A percentile compares a stretch with the other conserved stretches of the same genome.
phyloP scores from a whole-genome alignment of 371 early-diverging fungal genomes.

The Rhizopus microsporus region DNA sequence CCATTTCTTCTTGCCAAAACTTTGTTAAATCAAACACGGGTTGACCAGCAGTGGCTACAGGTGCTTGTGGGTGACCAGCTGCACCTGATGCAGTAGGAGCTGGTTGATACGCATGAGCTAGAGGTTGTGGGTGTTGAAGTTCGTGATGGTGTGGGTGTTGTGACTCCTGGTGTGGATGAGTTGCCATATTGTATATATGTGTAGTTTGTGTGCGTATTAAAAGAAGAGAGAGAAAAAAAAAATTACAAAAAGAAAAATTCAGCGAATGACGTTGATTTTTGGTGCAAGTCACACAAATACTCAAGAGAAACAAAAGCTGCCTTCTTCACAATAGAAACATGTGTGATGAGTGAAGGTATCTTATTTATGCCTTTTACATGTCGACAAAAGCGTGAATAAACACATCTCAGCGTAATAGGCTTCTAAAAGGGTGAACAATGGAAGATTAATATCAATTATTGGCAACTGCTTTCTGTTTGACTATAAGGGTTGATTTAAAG shows the following conservation, averaged over 20 bases:
- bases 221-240: too few relatives aligned
- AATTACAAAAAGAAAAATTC: not conserved
- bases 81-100: not conserved
- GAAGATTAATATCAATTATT: too few relatives aligned
- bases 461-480: too few relatives aligned
- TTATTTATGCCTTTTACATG: too few relatives aligned
- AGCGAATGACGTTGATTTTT: not conserved
- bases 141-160: not conserved
- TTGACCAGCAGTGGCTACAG: slow-evolving; percentile 29
- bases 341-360: too few relatives aligned
- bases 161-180: not conserved
- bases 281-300: not conserved
- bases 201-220: too few relatives aligned
- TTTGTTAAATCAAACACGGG: slow-evolving; percentile 49
- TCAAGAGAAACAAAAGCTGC: too few relatives aligned
- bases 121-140: not conserved
- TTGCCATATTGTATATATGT: not conserved
- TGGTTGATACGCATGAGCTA: not conserved
- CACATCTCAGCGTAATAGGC: too few relatives aligned
- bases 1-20: slow-evolving; percentile 52
- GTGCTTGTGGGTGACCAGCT: not conserved
- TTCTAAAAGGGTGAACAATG: too few relatives aligned
- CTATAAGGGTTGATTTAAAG: too few relatives aligned
- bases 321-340: too few relatives aligned
- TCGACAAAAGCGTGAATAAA: too few relatives aligned